Percentiles rank a stretch among this genome's conserved stretches.
phyloP scores from a whole-genome alignment of 192 early-diverging fungal species.

The Dispira simplex region DNA sequence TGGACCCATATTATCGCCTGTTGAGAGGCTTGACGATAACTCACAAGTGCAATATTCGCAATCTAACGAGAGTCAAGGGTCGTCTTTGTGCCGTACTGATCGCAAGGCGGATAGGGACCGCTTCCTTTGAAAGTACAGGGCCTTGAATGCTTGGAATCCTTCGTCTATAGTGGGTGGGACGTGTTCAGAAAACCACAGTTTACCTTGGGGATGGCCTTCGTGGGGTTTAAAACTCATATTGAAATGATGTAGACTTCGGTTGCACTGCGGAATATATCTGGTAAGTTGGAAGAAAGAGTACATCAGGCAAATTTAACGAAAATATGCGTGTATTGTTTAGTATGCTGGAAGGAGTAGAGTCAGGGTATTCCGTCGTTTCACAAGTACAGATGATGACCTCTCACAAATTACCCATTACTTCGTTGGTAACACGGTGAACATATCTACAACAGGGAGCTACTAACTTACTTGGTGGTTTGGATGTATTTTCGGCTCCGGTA shows the following conservation, averaged over 20 bases:
- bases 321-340: background rate
- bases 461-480: constrained; percentile 6
- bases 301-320: too few relatives aligned
- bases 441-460: too few relatives aligned
- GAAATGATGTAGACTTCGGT: too few relatives aligned
- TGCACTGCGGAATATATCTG: too few relatives aligned
- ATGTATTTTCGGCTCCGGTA: constrained; percentile 9
- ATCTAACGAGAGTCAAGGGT: too few relatives aligned
- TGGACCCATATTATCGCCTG: too few relatives aligned
- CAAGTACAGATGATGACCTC: background rate
- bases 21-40: too few relatives aligned
- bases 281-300: too few relatives aligned
- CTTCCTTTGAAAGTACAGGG: background rate
- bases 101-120: background rate
- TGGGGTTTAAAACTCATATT: background rate
- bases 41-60: too few relatives aligned
- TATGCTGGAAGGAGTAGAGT: background rate
- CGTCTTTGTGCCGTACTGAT: too few relatives aligned
- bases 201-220: constrained; percentile 1
- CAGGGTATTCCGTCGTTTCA: background rate
- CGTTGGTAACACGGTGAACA: too few relatives aligned
- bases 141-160: constrained; percentile 6
- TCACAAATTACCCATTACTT: background rate
- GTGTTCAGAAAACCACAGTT: background rate
- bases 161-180: background rate